Conservation (phyloP, 441 rosid species). For the Bruguiera hainesii region DNA sequence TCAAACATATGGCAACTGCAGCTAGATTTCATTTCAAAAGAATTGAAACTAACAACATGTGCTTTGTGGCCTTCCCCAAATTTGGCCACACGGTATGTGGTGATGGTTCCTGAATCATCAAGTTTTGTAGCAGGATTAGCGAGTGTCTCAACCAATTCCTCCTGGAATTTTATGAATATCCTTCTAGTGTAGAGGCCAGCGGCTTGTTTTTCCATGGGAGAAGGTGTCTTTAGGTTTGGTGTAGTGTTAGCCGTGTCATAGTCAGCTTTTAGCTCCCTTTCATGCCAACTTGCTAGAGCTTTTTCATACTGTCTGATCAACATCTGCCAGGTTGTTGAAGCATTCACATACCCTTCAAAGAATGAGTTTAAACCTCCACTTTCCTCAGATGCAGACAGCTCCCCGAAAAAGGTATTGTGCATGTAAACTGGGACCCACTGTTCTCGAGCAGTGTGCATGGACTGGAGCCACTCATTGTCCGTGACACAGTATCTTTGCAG, state of each 20-base stretch:
- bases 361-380: slow-evolving; percentile 38
- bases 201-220: slow-evolving; percentile 87
- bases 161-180: slow-evolving; percentile 64
- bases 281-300: slow-evolving; percentile 55
- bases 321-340: slow-evolving; percentile 45
- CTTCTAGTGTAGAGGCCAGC: slow-evolving; percentile 60
- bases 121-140: slow-evolving; percentile 55
- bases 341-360: slow-evolving; percentile 62
- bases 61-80: slow-evolving; percentile 59
- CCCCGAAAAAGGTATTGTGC: slow-evolving; percentile 64
- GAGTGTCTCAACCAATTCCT: slow-evolving; percentile 71
- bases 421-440: slow-evolving; percentile 71
- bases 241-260: slow-evolving; percentile 51
- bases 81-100: slow-evolving; percentile 57
- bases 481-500: slow-evolving; percentile 48
- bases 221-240: slow-evolving; percentile 62
- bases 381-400: slow-evolving; percentile 35
- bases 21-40: slow-evolving; percentile 60
- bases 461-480: slow-evolving; percentile 68
- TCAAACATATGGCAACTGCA: slow-evolving; percentile 87
- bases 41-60: slow-evolving; percentile 53
- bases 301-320: slow-evolving; percentile 57
- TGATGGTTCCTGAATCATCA: slow-evolving; percentile 45
- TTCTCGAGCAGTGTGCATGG: slow-evolving; percentile 51
- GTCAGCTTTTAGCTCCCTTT: slow-evolving; percentile 72